Conservation (phyloP, 768 basidiomycete genomes). For the Hortiboletus flavorubellus region DNA sequence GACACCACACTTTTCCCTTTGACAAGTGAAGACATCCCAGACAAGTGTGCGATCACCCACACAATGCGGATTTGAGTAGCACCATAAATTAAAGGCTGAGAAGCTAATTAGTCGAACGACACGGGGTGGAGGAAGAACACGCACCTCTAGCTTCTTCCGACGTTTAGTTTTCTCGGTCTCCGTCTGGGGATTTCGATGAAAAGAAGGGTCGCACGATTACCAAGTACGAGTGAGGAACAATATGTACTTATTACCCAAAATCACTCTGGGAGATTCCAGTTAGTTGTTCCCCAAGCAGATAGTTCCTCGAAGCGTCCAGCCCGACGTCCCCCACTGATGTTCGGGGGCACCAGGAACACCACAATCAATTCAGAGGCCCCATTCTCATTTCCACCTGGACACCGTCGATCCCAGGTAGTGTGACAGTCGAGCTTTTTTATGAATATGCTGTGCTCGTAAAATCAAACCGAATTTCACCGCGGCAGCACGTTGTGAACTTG, state of each 20-base stretch:
- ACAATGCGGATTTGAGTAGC: background rate
- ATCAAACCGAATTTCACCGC: background rate
- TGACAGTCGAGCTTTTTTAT: background rate
- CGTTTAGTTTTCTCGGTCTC: background rate
- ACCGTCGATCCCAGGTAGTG: background rate
- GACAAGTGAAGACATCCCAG: background rate
- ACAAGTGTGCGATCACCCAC: background rate
- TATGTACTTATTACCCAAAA: background rate
- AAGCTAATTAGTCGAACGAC: background rate
- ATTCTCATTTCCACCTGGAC: background rate
- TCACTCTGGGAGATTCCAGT: background rate
- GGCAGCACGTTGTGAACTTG: background rate
- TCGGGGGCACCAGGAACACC: background rate
- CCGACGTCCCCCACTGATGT: background rate
- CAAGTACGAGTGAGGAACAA: background rate
- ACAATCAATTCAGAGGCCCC: background rate
- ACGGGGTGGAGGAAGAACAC: too few species aligned
- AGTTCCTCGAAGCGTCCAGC: background rate
- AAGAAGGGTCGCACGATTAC: background rate
- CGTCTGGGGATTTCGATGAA: background rate
- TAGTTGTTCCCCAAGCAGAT: background rate
- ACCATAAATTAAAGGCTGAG: background rate
- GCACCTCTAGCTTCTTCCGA: background rate
- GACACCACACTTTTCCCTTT: too few species aligned
- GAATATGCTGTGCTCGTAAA: background rate